Conservation (phyloP, 768 basidiomycete genomes). For the Pulveroboletus sp. region DNA sequence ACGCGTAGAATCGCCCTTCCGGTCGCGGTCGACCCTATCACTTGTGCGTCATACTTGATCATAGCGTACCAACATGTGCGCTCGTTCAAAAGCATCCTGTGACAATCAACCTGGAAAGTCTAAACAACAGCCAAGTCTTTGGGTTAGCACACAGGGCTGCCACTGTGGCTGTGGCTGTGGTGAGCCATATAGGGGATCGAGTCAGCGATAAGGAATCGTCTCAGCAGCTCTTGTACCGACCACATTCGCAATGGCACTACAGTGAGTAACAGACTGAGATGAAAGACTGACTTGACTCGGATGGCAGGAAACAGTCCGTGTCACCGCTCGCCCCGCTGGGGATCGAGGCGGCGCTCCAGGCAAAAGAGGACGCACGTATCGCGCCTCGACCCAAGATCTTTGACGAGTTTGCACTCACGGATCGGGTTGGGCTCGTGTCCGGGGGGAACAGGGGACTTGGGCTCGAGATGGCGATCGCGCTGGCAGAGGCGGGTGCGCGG, state of each 20-base stretch:
- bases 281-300: neutral
- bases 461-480: conserved; percentile 77
- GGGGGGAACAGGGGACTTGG: conserved; percentile 71
- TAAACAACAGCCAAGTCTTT: too few relatives aligned
- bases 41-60: too few relatives aligned
- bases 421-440: conserved; percentile 59
- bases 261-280: neutral
- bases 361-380: conserved; percentile 34
- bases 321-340: conserved; percentile 63
- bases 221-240: neutral
- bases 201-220: neutral
- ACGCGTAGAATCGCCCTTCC: too few relatives aligned
- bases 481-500: conserved; percentile 70
- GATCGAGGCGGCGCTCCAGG: conserved; percentile 54
- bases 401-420: conserved; percentile 55
- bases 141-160: too few relatives aligned
- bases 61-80: too few relatives aligned
- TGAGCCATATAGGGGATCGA: neutral
- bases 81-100: too few relatives aligned
- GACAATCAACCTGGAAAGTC: too few relatives aligned
- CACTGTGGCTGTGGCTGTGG: too few relatives aligned
- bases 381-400: conserved; percentile 49
- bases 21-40: too few relatives aligned
- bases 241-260: neutral
- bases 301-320: conserved; percentile 34